Evolutionary conservation across 257 asterid species (phyloP).

Genomic region (Nicotiana paniculata): DNA sequence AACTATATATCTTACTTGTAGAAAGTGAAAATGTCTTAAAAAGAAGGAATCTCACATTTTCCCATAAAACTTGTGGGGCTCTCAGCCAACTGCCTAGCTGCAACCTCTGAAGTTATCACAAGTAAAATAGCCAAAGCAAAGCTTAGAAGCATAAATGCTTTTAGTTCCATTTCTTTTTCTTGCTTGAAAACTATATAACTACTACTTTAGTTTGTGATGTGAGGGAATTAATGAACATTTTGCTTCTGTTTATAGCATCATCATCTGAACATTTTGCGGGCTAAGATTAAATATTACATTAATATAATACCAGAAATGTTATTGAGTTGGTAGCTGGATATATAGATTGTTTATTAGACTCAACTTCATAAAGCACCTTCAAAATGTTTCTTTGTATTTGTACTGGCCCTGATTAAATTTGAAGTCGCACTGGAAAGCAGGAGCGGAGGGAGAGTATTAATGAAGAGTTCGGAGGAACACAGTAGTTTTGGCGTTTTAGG

Average conservation of each 20-base stretch:
- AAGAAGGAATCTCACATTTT: too few relatives aligned
- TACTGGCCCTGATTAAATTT: too few relatives aligned
- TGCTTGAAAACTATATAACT: background rate
- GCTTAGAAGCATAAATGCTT: background rate
- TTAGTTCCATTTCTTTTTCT: slow-evolving; percentile 3
- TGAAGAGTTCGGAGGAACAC: too few relatives aligned
- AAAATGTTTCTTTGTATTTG: background rate
- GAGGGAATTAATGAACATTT: background rate
- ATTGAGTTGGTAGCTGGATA: background rate
- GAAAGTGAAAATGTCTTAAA: too few relatives aligned
- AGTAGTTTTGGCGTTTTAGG: too few relatives aligned
- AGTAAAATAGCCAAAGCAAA: background rate
- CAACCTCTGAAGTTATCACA: slow-evolving; percentile 8
- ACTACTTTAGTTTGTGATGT: background rate
- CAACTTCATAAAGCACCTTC: background rate
- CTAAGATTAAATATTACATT: background rate
- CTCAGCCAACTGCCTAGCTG: slow-evolving; percentile 8
- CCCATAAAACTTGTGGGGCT: background rate
- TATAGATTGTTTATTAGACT: background rate
- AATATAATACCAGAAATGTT: background rate
- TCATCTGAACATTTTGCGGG: too few relatives aligned
- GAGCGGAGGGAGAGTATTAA: too few relatives aligned
- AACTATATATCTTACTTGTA: too few relatives aligned
- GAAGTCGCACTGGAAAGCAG: too few relatives aligned
- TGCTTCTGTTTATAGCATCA: background rate